Evolutionary conservation across 2,329 filamentous ascomycete genomes (phyloP).

Genomic region (Lachnellula hyalina): DNA sequence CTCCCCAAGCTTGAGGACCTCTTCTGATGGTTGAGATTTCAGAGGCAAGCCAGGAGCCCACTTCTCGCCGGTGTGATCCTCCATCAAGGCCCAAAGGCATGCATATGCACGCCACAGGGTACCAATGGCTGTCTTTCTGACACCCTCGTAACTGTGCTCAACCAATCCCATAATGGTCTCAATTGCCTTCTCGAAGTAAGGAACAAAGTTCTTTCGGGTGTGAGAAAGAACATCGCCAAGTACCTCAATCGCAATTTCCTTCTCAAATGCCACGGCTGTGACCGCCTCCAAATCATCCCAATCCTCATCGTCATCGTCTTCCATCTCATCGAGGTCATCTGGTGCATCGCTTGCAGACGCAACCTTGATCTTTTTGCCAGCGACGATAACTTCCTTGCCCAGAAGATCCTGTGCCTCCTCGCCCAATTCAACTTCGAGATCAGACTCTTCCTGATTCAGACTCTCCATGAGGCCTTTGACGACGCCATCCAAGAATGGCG

Average conservation of each 20-base stretch:
- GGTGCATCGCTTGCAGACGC: constrained; percentile 56
- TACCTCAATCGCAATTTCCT: constrained; percentile 94
- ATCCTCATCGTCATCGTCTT: constrained; percentile 69
- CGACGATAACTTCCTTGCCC: constrained; percentile 70
- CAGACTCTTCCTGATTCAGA: constrained; percentile 81
- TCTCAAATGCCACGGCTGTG: constrained; percentile 87
- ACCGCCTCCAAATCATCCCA: constrained; percentile 81
- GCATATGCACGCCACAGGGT: constrained; percentile 93
- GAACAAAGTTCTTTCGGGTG: constrained; percentile 72
- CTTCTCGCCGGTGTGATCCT: constrained; percentile 71
- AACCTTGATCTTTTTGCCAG: constrained; percentile 81
- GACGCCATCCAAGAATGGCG: constrained; percentile 70
- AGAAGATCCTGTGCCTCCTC: constrained; percentile 70
- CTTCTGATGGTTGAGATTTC: constrained; percentile 69
- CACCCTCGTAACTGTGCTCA: constrained; percentile 88
- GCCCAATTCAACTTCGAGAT: constrained; percentile 69
- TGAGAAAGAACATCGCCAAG: constrained; percentile 88
- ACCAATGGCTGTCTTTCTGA: constrained; percentile 84
- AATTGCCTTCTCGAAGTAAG: constrained; percentile 85
- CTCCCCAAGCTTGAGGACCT: constrained; percentile 79
- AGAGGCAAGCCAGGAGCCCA: constrained; percentile 87
- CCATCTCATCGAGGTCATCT: constrained; percentile 55
- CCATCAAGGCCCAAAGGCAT: constrained; percentile 81
- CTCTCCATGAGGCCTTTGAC: constrained; percentile 78
- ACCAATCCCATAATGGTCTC: constrained; percentile 74